Evolutionary conservation across 2,329 filamentous ascomycete species (phyloP).

Genomic region (Fusarium sp.): DNA sequence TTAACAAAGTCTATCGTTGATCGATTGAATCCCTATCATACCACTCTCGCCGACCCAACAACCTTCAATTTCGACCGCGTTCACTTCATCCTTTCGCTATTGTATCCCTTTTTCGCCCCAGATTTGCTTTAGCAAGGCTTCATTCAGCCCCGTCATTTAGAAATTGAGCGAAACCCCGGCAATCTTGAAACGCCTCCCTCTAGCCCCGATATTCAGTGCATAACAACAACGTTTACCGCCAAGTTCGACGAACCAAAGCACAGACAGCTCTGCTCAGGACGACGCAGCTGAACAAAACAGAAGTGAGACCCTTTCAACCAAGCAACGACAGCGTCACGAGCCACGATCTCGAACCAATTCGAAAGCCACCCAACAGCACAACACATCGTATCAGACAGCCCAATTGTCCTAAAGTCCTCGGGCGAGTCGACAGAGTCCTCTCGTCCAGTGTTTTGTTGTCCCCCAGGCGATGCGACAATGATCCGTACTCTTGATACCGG

Average conservation of each 20-base stretch:
- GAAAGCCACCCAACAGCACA: slow-evolving; percentile 1
- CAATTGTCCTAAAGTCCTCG: slow-evolving; percentile 8
- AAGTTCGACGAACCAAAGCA: slow-evolving; percentile 26
- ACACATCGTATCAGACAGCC: neutral
- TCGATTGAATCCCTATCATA: slow-evolving; percentile 36
- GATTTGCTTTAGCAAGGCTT: slow-evolving; percentile 41
- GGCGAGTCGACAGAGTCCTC: slow-evolving; percentile 33
- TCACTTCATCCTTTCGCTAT: slow-evolving; percentile 45
- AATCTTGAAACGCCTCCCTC: slow-evolving; percentile 48
- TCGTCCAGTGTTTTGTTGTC: slow-evolving; percentile 26
- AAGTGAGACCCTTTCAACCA: slow-evolving; percentile 29
- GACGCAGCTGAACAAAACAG: slow-evolving; percentile 41
- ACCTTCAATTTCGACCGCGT: slow-evolving; percentile 20
- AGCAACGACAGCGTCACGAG: slow-evolving; percentile 24
- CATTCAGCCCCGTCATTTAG: slow-evolving; percentile 40
- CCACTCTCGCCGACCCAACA: slow-evolving; percentile 19
- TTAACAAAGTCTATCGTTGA: slow-evolving; percentile 44
- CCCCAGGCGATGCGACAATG: slow-evolving; percentile 53
- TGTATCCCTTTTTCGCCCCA: slow-evolving; percentile 42
- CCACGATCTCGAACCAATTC: slow-evolving; percentile 17
- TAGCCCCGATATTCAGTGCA: slow-evolving; percentile 42
- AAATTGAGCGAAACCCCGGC: slow-evolving; percentile 41
- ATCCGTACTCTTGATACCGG: slow-evolving; percentile 52
- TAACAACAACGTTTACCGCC: slow-evolving; percentile 39
- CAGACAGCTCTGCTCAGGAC: slow-evolving; percentile 15